Evolutionary conservation across 2,329 filamentous ascomycete genomes (phyloP), one percentile per base, ranked within the genome.

Genomic region (Colletotrichum shisoi): DNA sequence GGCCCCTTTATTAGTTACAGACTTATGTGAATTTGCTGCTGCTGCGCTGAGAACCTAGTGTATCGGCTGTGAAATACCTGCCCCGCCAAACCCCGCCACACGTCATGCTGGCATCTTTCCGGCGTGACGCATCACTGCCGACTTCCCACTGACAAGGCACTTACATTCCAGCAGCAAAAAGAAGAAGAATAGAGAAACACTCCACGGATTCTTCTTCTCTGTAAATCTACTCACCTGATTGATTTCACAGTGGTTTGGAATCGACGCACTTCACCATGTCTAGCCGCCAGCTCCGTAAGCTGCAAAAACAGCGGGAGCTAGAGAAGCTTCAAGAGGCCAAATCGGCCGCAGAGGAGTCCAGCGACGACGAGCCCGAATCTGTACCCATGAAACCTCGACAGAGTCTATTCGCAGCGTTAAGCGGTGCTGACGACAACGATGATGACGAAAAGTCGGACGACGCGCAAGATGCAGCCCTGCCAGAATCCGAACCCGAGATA

Each of bases 391-490:
- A 79, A 71, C 77, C 81, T 12, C 80, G 81, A 39, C 72, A 76
- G 12, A 85, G 81, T 69, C 71, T 81, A 9, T 88, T 88, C 70
- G 84, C 85, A 9, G 84, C 85, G 1, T 76, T 88, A 0, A 83
- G 77, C 6, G 81, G 77, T 17, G 78, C 75, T 3, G 80, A 80
- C 17, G 81, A 80, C 2, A 76, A 79, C 1, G 73, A 77, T 1
- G 74, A 77, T 13, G 73, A 77, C 7, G 73, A 76, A 4, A 76
- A 80, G 1, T 73, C 76, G 4, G 74, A 76, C 15, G 72, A 77
- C 11, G 61, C 73, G 3, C 69, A 72, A 49, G 73, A 76, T 13
- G 70, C 44, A 31, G 68, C 34, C 61, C 71, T 31, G 45, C 24
- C 52, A 46, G 63, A 69, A 40, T 57, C 48, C 2, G 69, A 65